These are phyloP conservation scores for Carnegiea gigantea DNA, from an alignment of 179 eudicot species.

Conservation along the genomic window DNA sequence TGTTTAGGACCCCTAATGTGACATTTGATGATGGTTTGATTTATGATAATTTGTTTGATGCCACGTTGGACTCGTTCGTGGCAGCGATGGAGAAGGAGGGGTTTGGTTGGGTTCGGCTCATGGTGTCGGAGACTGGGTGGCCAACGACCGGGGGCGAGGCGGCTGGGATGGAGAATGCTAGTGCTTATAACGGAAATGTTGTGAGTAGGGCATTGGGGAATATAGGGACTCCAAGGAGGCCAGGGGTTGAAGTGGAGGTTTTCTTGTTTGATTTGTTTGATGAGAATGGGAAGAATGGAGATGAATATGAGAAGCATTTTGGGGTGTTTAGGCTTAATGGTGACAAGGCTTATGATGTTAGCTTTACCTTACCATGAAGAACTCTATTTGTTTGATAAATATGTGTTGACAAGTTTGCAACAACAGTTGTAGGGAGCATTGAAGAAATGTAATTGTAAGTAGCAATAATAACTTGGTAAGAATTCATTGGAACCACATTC, in stretches of 20 bases:
- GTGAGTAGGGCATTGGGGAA: constrained; percentile 41
- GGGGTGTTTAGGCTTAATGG: constrained; percentile 66
- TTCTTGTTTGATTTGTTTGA: constrained; percentile 82
- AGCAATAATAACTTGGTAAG: no score
- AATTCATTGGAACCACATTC: no score
- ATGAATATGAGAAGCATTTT: constrained; percentile 69
- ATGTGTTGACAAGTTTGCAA: no score
- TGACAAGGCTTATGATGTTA: constrained; percentile 57
- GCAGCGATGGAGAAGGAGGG: constrained; percentile 72
- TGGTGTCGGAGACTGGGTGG: constrained; percentile 91
- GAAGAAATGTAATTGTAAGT: no score
- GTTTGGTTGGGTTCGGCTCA: constrained; percentile 39
- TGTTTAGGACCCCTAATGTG: constrained; percentile 37
- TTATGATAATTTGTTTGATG: constrained; percentile 64
- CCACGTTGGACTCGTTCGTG: constrained; percentile 68
- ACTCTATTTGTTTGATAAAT: background rate
- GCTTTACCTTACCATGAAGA: constrained; percentile 30
- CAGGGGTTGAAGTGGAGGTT: constrained; percentile 67
- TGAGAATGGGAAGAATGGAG: constrained; percentile 62
- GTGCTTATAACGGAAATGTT: constrained; percentile 62
- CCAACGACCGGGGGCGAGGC: constrained; percentile 62
- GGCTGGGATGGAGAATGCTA: constrained; percentile 52
- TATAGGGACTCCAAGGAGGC: constrained; percentile 73
- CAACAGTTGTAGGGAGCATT: no score
- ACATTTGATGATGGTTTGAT: constrained; percentile 38